Evolutionary conservation across 2,329 filamentous ascomycete species (phyloP).

Genomic region (Capronia coronata): DNA sequence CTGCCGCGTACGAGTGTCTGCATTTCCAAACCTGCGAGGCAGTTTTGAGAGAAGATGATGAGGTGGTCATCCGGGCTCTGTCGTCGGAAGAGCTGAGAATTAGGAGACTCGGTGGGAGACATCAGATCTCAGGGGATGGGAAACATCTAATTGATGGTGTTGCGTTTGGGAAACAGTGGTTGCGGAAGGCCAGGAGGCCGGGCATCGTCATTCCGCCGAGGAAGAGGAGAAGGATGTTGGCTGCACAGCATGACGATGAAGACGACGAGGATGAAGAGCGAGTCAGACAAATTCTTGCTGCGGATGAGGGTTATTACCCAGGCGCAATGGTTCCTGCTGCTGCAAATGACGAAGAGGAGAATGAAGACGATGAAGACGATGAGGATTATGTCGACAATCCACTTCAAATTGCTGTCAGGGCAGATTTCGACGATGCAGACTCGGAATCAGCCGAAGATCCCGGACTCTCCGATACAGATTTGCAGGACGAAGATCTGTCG

Average conservation of each 20-base stretch:
- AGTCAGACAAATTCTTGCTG: slow-evolving; percentile 6
- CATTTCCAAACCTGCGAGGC: slow-evolving; percentile 70
- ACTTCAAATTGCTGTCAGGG: slow-evolving; percentile 15
- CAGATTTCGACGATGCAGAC: slow-evolving; percentile 30
- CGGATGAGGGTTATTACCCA: slow-evolving; percentile 1
- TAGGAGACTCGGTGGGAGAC: slow-evolving; percentile 65
- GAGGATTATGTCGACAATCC: slow-evolving; percentile 25
- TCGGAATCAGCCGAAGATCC: slow-evolving; percentile 25
- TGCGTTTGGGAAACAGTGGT: slow-evolving; percentile 68
- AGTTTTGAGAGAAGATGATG: slow-evolving; percentile 74
- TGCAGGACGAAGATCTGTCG: slow-evolving; percentile 30
- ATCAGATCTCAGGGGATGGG: slow-evolving; percentile 73
- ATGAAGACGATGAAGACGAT: slow-evolving; percentile 32
- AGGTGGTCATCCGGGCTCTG: slow-evolving; percentile 77
- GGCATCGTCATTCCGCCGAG: slow-evolving; percentile 64
- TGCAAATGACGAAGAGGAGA: slow-evolving; percentile 21
- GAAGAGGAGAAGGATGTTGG: slow-evolving; percentile 55
- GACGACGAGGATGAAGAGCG: slow-evolving; percentile 31
- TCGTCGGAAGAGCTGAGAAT: slow-evolving; percentile 66
- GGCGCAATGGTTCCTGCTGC: slow-evolving; percentile 20
- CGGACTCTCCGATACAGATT: slow-evolving; percentile 24
- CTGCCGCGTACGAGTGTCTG: slow-evolving; percentile 68
- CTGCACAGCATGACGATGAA: slow-evolving; percentile 31
- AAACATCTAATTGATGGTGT: slow-evolving; percentile 79
- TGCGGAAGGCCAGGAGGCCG: slow-evolving; percentile 58